Conservation (phyloP, 345 rosid genomes). For the Noccaea bulbosa region DNA sequence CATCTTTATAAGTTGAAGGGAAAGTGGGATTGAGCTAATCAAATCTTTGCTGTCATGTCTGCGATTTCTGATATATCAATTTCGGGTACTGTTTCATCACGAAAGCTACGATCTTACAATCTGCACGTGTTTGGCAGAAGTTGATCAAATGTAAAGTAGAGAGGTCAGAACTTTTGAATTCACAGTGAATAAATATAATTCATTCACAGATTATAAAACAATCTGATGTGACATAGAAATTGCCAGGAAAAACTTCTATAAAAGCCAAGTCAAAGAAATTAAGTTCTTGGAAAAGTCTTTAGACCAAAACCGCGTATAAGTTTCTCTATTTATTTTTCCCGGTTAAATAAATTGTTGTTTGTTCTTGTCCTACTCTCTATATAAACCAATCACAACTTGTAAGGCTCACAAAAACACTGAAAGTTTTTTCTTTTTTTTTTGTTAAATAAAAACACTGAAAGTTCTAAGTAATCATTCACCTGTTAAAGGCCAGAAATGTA, state of each 20-base stretch:
- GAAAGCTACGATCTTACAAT: background rate
- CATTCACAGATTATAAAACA: background rate
- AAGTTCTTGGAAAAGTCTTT: conserved; percentile 29
- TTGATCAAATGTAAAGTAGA: background rate
- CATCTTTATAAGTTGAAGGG: conserved; percentile 44
- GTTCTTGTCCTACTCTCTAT: conserved; percentile 6
- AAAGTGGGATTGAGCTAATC: conserved; percentile 44
- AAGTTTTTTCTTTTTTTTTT: no score
- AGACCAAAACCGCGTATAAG: conserved; percentile 6
- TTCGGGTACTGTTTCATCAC: background rate
- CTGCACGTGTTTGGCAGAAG: background rate
- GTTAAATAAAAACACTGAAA: background rate
- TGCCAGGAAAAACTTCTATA: background rate
- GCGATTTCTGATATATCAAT: background rate
- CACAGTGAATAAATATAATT: background rate
- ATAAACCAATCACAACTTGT: conserved; percentile 1
- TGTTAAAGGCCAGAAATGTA: conserved; percentile 29
- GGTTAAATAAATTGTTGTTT: background rate
- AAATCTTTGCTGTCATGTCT: background rate
- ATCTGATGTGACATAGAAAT: conserved; percentile 1
- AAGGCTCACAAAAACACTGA: no score
- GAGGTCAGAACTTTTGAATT: background rate
- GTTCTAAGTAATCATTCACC: background rate
- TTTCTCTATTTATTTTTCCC: background rate
- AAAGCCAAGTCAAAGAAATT: conserved; percentile 2